These are phyloP conservation scores for Solanum ahanhuiri DNA, from an alignment of 257 asterid genomes.

Conservation along the genomic window DNA sequence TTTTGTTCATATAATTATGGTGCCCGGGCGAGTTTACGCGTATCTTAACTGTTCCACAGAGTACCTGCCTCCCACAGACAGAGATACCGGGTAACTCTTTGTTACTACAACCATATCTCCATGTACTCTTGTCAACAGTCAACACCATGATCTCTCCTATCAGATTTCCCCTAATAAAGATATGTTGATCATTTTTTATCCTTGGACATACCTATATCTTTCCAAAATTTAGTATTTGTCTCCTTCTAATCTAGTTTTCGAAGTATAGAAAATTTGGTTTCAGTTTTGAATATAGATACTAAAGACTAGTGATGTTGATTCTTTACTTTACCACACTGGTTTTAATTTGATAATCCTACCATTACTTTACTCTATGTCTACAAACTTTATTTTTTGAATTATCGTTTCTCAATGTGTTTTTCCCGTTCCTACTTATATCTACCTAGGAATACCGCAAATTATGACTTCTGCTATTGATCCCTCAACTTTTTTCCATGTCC, in stretches of 20 bases:
- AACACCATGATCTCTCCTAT: neutral
- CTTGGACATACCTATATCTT: neutral
- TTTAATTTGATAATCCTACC: neutral
- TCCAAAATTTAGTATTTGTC: neutral
- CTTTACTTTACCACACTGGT: neutral
- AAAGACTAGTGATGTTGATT: neutral
- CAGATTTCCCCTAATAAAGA: neutral
- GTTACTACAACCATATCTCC: neutral
- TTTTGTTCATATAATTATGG: neutral
- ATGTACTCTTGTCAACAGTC: neutral
- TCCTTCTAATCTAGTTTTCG: neutral
- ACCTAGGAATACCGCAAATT: neutral
- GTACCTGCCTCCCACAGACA: neutral
- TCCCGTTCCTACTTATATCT: neutral
- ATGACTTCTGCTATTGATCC: neutral
- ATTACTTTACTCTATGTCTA: neutral
- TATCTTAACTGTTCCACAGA: neutral
- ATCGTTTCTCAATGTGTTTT: neutral
- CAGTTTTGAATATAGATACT: neutral
- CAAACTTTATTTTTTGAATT: neutral
- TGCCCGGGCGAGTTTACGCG: neutral
- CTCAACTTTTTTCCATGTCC: neutral
- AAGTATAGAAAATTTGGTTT: neutral
- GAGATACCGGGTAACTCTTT: neutral
- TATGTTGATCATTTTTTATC: neutral